Evolutionary conservation across 768 basidiomycete genomes (phyloP).

Genomic region (Naematelia encephala): DNA sequence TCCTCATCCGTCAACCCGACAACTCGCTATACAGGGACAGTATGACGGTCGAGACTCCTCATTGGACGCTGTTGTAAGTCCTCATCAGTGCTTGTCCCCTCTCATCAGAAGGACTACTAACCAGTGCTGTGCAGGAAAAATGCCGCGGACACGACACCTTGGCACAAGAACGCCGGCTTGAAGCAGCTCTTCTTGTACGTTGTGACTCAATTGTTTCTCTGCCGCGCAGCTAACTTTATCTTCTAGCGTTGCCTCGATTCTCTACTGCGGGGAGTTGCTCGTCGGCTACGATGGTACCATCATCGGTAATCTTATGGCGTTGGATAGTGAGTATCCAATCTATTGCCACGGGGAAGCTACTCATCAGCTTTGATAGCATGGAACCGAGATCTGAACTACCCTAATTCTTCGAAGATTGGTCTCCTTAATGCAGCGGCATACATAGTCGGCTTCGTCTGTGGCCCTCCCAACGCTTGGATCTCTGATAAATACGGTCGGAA

Average conservation of each 20-base stretch:
- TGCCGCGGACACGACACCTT: constrained; percentile 1
- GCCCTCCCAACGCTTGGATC: neutral
- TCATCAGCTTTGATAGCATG: neutral
- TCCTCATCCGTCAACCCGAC: too few relatives aligned
- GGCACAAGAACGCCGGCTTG: constrained; percentile 4
- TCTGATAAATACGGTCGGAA: neutral
- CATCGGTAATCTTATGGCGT: constrained; percentile 5
- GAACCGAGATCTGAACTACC: neutral
- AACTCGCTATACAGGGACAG: too few relatives aligned
- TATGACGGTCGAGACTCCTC: too few relatives aligned
- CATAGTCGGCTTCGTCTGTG: neutral
- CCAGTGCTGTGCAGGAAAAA: too few relatives aligned
- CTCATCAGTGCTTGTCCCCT: too few relatives aligned
- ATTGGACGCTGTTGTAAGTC: too few relatives aligned
- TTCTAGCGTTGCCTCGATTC: too few relatives aligned
- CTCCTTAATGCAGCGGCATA: neutral
- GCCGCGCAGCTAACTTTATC: too few relatives aligned
- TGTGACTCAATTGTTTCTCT: too few relatives aligned
- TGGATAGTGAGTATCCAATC: constrained; percentile 4
- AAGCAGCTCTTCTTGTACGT: constrained; percentile 4
- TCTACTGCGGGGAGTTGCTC: constrained; percentile 11
- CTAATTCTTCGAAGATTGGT: neutral
- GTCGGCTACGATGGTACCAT: constrained; percentile 14
- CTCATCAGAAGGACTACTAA: too few relatives aligned
- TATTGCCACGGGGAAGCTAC: too few relatives aligned